phyloP scores from a whole-genome alignment of 306 rosid species.

The Cucumis cinereus region DNA sequence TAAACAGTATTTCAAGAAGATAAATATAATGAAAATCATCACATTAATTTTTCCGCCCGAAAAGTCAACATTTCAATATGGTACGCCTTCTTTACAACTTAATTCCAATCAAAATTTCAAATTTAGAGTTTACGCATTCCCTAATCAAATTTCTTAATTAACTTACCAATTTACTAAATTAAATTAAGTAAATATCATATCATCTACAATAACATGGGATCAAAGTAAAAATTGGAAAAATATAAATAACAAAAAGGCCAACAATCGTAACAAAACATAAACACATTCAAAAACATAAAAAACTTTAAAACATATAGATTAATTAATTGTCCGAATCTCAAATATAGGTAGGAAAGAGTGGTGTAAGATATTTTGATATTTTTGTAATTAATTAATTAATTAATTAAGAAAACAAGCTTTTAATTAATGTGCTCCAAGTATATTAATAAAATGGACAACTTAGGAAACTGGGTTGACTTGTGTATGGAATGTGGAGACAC shows the following conservation, averaged over 20 bases:
- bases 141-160: too few species aligned
- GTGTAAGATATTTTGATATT: neutral
- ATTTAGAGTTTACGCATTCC: neutral
- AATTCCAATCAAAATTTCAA: neutral
- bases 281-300: neutral
- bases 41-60: neutral
- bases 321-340: neutral
- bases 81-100: neutral
- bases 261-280: neutral
- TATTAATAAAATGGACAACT: neutral
- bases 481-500: neutral
- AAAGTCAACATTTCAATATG: neutral
- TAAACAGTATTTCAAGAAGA: neutral
- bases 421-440: neutral
- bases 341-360: neutral
- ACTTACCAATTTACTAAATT: too few species aligned
- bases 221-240: neutral
- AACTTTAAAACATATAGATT: neutral
- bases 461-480: slow-evolving; percentile 3
- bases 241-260: neutral
- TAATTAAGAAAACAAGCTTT: neutral
- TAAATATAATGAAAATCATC: neutral
- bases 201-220: too few species aligned
- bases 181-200: too few species aligned
- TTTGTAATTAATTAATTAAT: neutral